A percentile compares a stretch with the other conserved stretches of the same genome.
phyloP scores from a whole-genome alignment of 1,284 basidiomycete genomes.

The Sphagnurus paluster region DNA sequence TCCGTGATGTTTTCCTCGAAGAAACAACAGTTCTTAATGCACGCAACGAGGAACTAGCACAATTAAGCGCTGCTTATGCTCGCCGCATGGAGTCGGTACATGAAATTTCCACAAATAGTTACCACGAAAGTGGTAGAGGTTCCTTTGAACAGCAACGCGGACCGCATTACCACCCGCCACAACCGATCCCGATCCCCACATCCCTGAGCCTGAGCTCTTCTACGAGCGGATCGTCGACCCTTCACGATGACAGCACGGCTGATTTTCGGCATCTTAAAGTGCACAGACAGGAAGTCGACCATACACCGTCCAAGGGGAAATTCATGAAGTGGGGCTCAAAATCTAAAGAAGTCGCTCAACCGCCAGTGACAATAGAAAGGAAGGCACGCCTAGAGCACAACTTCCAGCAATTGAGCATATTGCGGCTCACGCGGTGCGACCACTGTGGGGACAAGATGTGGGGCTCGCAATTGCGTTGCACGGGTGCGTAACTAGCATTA shows the following conservation, averaged over 20 bases:
- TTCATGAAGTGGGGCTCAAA: conserved; percentile 68
- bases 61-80: conserved; percentile 79
- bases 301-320: conserved; percentile 49
- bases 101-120: conserved; percentile 34
- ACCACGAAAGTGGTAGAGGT: conserved; percentile 22
- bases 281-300: conserved; percentile 34
- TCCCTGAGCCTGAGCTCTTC: conserved; percentile 36
- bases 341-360: conserved; percentile 34
- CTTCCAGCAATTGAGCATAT: conserved; percentile 88
- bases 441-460: conserved; percentile 98
- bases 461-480: conserved; percentile 92
- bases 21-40: conserved; percentile 90
- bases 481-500: conserved; percentile 62
- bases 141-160: conserved; percentile 27
- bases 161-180: conserved; percentile 21
- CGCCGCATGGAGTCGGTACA: conserved; percentile 67
- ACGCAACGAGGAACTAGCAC: conserved; percentile 90
- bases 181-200: conserved; percentile 24
- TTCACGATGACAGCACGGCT: conserved; percentile 34
- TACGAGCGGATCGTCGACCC: conserved; percentile 36
- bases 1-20: conserved; percentile 85
- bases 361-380: conserved; percentile 28
- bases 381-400: conserved; percentile 68
- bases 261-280: conserved; percentile 33
- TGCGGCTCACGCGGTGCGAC: conserved; percentile 91